Base-by-base conservation (phyloP, 2,329 filamentous ascomycete species). In the Blastomyces emzantsi region DNA sequence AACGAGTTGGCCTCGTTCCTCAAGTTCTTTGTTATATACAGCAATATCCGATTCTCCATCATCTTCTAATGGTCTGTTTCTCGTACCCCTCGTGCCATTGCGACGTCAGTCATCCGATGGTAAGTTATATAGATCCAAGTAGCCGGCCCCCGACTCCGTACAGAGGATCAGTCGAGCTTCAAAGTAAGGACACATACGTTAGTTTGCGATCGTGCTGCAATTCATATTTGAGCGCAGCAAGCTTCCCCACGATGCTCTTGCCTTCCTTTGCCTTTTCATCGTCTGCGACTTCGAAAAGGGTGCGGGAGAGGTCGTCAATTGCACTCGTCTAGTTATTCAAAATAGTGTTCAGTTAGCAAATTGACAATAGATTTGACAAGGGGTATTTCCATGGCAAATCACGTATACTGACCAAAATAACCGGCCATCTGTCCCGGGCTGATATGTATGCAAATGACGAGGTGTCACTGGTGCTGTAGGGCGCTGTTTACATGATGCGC, bases 271-370 rank as follows among this genome's bases (percentile, higher is more conserved):
- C 77, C 72, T 88, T 89, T 64, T 85, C 77, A 9, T 74, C 82
- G 11, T 86, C 76, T 61, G 90, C 85, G 45, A 77, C 71, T 43
- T 74, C 68, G 33, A 69, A 71, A 4, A 78, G 73, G 1, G 75
- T 76, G 19, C 90, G 89, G 78, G 96, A 92, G n/a, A 96, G 83
- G 75, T 97, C 93, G 74, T 99, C 93, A 71, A 99, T 94, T 63
- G 89, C 90, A 73, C 92, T 86, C 19, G 94, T 97, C 90, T 95
- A 66, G 11, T 30, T 36, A 30, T 28, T 9, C n/a, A 30, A 43
- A n/a, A 1, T 13, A 45, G 15, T 41, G 13, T 28, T 45, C 17
- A 49, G 11, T 49, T 28, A 60, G 43, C 28, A 59, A 63, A 74
- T 13, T 63, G 74, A 56, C 66, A 57, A 58, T 47, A 58, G 17